A percentile compares a stretch with the other conserved stretches of the same genome.
phyloP scores from a whole-genome alignment of 2,329 filamentous ascomycete species.

The Monosporascus cannonballus region DNA sequence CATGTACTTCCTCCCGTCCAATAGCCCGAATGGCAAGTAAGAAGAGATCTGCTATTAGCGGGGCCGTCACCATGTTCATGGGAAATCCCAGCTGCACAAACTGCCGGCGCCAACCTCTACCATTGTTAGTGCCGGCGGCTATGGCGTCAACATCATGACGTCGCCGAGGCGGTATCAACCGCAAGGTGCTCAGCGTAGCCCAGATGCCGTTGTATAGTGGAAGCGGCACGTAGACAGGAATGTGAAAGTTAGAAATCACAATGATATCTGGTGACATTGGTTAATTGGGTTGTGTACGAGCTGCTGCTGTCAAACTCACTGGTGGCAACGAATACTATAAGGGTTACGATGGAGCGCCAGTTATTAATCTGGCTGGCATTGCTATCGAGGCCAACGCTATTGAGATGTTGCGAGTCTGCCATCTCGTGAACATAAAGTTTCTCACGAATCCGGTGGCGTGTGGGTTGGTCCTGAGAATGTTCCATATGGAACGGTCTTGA shows the following conservation, averaged over 20 bases:
- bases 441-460: background rate
- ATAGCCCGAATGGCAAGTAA: constrained; percentile 65
- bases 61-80: constrained; percentile 66
- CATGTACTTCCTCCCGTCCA: constrained; percentile 59
- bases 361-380: constrained; percentile 51
- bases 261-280: constrained; percentile 48
- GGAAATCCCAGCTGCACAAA: constrained; percentile 53
- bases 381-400: constrained; percentile 28
- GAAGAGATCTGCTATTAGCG: constrained; percentile 65
- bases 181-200: constrained; percentile 33
- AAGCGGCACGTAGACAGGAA: constrained; percentile 56
- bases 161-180: constrained; percentile 45
- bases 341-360: constrained; percentile 65
- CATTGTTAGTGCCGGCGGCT: constrained; percentile 12
- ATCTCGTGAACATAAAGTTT: background rate
- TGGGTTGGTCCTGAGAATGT: background rate
- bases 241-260: constrained; percentile 62
- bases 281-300: background rate
- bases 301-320: constrained; percentile 45
- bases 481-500: too few species aligned
- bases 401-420: constrained; percentile 5
- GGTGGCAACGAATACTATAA: constrained; percentile 62
- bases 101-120: constrained; percentile 24
- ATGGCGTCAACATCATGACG: background rate
- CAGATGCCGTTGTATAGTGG: constrained; percentile 38